Evolutionary conservation across 2,329 filamentous ascomycete genomes (phyloP).

Genomic region (Ilyonectria sp.): DNA sequence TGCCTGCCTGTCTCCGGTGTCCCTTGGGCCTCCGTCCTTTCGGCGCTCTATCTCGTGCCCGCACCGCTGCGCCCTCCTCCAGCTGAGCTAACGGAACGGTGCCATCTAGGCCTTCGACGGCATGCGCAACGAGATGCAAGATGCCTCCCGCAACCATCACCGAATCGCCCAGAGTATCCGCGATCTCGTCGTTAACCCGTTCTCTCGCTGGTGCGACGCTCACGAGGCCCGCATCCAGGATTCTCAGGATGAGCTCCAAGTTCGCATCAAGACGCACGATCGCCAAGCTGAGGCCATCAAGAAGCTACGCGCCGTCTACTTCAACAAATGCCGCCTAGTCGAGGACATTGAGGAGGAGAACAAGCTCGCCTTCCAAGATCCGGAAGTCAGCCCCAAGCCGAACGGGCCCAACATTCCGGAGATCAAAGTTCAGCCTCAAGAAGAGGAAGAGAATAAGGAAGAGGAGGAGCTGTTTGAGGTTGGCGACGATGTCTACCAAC

Average conservation of each 20-base stretch:
- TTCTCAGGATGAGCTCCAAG: slow-evolving; percentile 94
- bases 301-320: slow-evolving; percentile 96
- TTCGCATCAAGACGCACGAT: slow-evolving; percentile 92
- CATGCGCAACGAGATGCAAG: slow-evolving; percentile 91
- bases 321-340: slow-evolving; percentile 97
- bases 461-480: slow-evolving; percentile 91
- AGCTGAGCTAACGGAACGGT: slow-evolving; percentile 38
- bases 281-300: slow-evolving; percentile 91
- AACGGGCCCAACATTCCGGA: slow-evolving; percentile 75
- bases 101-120: slow-evolving; percentile 87
- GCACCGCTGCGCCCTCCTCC: slow-evolving; percentile 9
- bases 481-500: slow-evolving; percentile 88
- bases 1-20: not conserved
- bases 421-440: slow-evolving; percentile 86
- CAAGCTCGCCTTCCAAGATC: slow-evolving; percentile 96
- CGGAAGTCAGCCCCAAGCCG: slow-evolving; percentile 77
- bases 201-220: slow-evolving; percentile 95
- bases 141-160: slow-evolving; percentile 89
- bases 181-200: slow-evolving; percentile 94
- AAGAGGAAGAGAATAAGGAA: slow-evolving; percentile 75
- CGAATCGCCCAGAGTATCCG: slow-evolving; percentile 98
- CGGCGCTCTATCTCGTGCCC: slow-evolving; percentile 6
- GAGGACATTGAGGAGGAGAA: slow-evolving; percentile 99
- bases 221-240: slow-evolving; percentile 93
- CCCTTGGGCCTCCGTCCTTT: not conserved